These are phyloP conservation scores for Westerdykella ornata DNA, from an alignment of 2,329 filamentous ascomycete genomes.

Conservation along the genomic window DNA sequence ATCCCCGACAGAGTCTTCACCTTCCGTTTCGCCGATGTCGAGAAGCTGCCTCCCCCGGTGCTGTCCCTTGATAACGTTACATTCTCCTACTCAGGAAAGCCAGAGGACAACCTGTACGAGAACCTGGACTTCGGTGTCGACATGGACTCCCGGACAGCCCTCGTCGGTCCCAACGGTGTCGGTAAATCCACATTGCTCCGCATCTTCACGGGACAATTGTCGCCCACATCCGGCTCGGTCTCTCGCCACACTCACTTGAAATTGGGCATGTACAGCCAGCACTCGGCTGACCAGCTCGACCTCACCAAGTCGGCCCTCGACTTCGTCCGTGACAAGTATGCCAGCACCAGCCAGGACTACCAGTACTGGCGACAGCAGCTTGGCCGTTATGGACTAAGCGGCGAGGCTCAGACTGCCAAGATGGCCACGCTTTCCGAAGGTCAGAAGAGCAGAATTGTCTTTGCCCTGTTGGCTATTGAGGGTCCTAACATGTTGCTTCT, in stretches of 20 bases:
- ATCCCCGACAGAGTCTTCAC: slow-evolving; percentile 80
- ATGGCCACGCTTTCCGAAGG: slow-evolving; percentile 98
- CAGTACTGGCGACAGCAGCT: slow-evolving; percentile 99
- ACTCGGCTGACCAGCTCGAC: slow-evolving; percentile 96
- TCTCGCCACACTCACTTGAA: slow-evolving; percentile 96
- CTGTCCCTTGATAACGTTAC: slow-evolving; percentile 95
- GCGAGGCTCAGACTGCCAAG: slow-evolving; percentile 89
- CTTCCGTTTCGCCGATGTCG: slow-evolving; percentile 97
- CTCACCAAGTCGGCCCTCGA: slow-evolving; percentile 96
- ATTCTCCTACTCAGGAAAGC: slow-evolving; percentile 91
- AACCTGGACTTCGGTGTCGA: slow-evolving; percentile 97
- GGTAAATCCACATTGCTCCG: slow-evolving; percentile 95
- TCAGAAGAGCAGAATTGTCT: slow-evolving; percentile 97
- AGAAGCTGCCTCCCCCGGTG: slow-evolving; percentile 97
- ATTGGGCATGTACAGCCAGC: slow-evolving; percentile 95
- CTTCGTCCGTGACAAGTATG: slow-evolving; percentile 95
- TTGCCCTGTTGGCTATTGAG: slow-evolving; percentile 91
- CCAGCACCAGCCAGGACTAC: slow-evolving; percentile 85
- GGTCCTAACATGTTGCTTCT: slow-evolving; percentile 94
- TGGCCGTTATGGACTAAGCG: slow-evolving; percentile 85
- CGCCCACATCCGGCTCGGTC: slow-evolving; percentile 72
- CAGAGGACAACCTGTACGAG: slow-evolving; percentile 89
- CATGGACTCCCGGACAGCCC: slow-evolving; percentile 96
- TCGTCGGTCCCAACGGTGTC: slow-evolving; percentile 98
- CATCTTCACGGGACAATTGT: slow-evolving; percentile 93